phyloP scores from a whole-genome alignment of 176 grass and related monocot species.

The Lolium multiflorum region DNA sequence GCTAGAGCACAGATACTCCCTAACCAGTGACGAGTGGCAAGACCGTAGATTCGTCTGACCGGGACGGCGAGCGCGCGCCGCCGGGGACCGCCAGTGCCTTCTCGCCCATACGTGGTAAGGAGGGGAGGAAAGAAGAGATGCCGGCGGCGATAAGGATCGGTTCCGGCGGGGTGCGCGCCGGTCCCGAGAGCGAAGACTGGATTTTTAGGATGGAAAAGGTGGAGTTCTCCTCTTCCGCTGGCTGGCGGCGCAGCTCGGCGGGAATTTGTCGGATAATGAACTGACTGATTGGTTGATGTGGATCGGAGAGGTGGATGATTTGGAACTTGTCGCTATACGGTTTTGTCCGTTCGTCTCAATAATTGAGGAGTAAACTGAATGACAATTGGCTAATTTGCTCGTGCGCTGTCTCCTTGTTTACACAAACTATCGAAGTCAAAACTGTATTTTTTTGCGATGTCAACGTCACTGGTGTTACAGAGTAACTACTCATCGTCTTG shows the following conservation, averaged over 20 bases:
- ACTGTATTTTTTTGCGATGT: neutral
- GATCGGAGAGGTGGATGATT: constrained; percentile 9
- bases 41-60: constrained; percentile 29
- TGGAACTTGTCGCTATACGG: neutral
- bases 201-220: neutral
- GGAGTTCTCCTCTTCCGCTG: neutral
- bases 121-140: constrained; percentile 4
- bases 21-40: neutral
- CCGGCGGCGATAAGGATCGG: neutral
- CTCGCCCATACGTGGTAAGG: constrained; percentile 28
- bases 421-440: neutral
- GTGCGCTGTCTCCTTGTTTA: neutral
- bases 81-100: constrained; percentile 13
- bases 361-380: neutral
- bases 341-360: neutral
- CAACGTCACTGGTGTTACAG: neutral
- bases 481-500: no score
- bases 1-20: neutral
- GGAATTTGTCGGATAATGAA: neutral
- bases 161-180: constrained; percentile 13
- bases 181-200: neutral
- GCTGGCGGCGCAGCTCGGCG: neutral
- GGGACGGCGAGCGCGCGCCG: neutral
- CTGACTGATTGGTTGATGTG: neutral
- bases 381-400: neutral